Evolutionary conservation across 2,329 filamentous ascomycete genomes (phyloP).

Genomic region (Aspergillus sp.): DNA sequence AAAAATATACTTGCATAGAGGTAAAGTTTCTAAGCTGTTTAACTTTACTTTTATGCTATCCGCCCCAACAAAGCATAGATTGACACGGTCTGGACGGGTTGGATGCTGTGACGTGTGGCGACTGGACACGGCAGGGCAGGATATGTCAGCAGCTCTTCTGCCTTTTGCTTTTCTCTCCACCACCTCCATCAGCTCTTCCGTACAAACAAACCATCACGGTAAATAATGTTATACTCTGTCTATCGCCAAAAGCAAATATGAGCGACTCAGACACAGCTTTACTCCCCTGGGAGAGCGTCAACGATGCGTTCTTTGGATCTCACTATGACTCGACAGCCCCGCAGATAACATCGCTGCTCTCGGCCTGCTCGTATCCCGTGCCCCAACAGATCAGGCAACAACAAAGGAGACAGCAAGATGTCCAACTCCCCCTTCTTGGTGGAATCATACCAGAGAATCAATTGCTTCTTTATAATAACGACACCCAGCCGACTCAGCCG

Average conservation of each 20-base stretch:
- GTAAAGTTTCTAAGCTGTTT: not conserved
- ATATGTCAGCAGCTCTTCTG: not conserved
- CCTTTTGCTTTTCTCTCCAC: not conserved
- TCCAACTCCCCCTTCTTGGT: not conserved
- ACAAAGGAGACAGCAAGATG: not conserved
- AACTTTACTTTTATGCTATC: not conserved
- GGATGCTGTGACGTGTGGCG: not conserved
- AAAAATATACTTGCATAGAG: not conserved
- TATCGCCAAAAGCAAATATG: not conserved
- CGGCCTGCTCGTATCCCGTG: constrained; percentile 24
- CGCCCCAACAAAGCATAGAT: not conserved
- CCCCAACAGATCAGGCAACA: constrained; percentile 10
- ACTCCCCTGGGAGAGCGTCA: constrained; percentile 13
- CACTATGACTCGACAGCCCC: not conserved
- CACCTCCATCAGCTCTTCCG: not conserved
- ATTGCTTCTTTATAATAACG: not conserved
- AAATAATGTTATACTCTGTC: not conserved
- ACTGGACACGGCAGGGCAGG: not conserved
- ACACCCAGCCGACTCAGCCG: not conserved
- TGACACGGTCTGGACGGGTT: not conserved
- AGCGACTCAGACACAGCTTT: constrained; percentile 10
- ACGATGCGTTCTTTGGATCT: constrained; percentile 6
- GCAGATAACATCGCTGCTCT: constrained; percentile 21
- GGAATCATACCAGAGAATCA: not conserved
- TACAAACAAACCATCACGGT: not conserved